Conservation (phyloP, 23 red algal genomes). For the Rhodosorus marinus region DNA sequence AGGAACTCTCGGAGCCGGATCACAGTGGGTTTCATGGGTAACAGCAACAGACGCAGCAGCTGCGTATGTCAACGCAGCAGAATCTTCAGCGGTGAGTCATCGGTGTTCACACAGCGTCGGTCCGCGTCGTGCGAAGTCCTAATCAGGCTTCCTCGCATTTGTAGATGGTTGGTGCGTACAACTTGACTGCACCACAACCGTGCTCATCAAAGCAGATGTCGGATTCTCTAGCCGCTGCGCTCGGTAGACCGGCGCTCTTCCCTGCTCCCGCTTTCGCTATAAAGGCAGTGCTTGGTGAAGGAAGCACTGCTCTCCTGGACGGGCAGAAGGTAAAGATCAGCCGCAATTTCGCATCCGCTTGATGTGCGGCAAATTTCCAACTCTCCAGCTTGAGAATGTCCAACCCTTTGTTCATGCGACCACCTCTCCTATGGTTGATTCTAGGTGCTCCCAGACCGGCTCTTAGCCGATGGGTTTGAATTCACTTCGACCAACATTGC, state of each 20-base stretch:
- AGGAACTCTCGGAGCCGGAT: conserved; percentile 48
- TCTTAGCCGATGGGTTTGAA: conserved; percentile 17
- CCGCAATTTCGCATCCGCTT: too few species aligned
- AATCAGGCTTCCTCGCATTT: conserved; percentile 1
- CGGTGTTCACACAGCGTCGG: too few species aligned
- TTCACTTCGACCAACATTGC: too few species aligned
- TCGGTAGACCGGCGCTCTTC: conserved; percentile 49
- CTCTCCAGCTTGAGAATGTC: too few species aligned
- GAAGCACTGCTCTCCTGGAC: conserved; percentile 25
- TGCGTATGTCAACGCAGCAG: conserved; percentile 14
- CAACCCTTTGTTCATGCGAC: too few species aligned
- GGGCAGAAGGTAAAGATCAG: conserved; percentile 74
- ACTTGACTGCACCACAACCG: conserved; percentile 43
- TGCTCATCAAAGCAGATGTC: conserved; percentile 36
- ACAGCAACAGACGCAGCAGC: conserved; percentile 40
- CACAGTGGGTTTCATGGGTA: conserved; percentile 86
- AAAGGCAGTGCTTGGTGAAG: conserved; percentile 35
- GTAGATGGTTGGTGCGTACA: conserved; percentile 55
- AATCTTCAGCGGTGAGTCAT: too few species aligned
- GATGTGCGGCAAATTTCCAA: too few species aligned
- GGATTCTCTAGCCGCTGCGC: conserved; percentile 22
- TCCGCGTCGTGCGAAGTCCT: too few species aligned
- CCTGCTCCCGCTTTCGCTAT: conserved; percentile 53
- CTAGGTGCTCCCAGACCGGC: conserved; percentile 47
- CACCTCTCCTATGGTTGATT: too few species aligned